Evolutionary conservation across 805 yeast genomes (phyloP).

Genomic region (Lipomyces mesembrius): DNA sequence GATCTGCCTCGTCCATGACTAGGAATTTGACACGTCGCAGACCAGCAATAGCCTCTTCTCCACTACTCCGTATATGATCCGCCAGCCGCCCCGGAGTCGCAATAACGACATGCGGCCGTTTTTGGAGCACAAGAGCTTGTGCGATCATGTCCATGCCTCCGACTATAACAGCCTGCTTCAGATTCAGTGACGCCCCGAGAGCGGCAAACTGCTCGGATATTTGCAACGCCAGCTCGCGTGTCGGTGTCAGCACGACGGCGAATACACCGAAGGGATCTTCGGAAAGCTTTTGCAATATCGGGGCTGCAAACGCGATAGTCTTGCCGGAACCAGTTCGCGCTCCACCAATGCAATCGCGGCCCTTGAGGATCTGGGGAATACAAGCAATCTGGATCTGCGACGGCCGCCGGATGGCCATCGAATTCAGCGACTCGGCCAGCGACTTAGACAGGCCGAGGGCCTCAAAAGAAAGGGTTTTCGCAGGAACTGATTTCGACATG

Average conservation of each 20-base stretch:
- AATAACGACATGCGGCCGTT: constrained; percentile 88
- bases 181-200: constrained; percentile 84
- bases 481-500: neutral
- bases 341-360: constrained; percentile 89
- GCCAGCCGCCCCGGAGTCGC: constrained; percentile 98
- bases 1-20: constrained; percentile 95
- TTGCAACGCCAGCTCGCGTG: constrained; percentile 92
- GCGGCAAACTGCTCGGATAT: constrained; percentile 97
- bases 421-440: constrained; percentile 76
- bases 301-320: constrained; percentile 97
- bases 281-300: constrained; percentile 93
- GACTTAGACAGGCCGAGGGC: constrained; percentile 81
- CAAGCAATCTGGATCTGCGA: constrained; percentile 86
- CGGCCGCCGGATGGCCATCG: constrained; percentile 84
- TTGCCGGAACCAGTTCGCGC: constrained; percentile 99
- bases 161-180: constrained; percentile 79
- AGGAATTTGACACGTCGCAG: constrained; percentile 75
- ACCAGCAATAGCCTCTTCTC: constrained; percentile 84
- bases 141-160: constrained; percentile 96
- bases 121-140: constrained; percentile 80
- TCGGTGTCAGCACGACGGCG: constrained; percentile 88
- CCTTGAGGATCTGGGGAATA: constrained; percentile 82
- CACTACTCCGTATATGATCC: constrained; percentile 83
- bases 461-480: constrained; percentile 49
- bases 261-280: constrained; percentile 92